Conservation (phyloP, 164 flowering plant genomes). For the Piper betle region DNA sequence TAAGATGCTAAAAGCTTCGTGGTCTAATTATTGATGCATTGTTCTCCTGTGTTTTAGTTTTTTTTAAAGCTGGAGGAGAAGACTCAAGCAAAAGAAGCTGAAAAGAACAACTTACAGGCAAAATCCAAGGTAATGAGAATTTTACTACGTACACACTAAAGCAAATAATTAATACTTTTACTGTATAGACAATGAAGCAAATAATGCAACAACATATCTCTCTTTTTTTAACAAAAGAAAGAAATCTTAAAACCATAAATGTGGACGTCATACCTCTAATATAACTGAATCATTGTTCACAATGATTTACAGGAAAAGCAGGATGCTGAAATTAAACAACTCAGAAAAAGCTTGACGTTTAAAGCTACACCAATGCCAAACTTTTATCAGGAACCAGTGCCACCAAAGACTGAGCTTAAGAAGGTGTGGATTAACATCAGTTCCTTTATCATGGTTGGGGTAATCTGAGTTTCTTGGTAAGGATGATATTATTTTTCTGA, state of each 20-base stretch:
- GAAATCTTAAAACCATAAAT: too few species aligned
- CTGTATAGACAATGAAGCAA: neutral
- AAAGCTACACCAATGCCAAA: conserved; percentile 85
- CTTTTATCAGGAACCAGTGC: conserved; percentile 74
- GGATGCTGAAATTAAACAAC: conserved; percentile 64
- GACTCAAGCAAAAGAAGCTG: conserved; percentile 61
- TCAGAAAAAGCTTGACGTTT: conserved; percentile 73
- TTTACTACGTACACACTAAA: too few species aligned
- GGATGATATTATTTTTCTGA: too few species aligned
- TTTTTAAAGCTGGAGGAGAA: conserved; percentile 78
- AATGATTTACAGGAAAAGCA: conserved; percentile 40
- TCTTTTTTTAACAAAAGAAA: too few species aligned
- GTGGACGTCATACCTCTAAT: neutral
- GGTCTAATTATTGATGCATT: neutral
- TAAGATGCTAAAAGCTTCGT: neutral
- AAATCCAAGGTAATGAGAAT: too few species aligned
- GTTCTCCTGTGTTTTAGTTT: conserved; percentile 30
- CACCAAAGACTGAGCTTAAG: conserved; percentile 65
- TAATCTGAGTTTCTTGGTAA: too few species aligned
- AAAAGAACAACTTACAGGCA: conserved; percentile 50
- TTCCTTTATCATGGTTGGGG: neutral
- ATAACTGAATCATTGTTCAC: neutral
- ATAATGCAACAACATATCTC: too few species aligned
- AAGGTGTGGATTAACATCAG: conserved; percentile 33
- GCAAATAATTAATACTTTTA: too few species aligned